Evolutionary conservation across 2,329 filamentous ascomycete genomes (phyloP).

Genomic region (Sphaerostilbella broomeana): DNA sequence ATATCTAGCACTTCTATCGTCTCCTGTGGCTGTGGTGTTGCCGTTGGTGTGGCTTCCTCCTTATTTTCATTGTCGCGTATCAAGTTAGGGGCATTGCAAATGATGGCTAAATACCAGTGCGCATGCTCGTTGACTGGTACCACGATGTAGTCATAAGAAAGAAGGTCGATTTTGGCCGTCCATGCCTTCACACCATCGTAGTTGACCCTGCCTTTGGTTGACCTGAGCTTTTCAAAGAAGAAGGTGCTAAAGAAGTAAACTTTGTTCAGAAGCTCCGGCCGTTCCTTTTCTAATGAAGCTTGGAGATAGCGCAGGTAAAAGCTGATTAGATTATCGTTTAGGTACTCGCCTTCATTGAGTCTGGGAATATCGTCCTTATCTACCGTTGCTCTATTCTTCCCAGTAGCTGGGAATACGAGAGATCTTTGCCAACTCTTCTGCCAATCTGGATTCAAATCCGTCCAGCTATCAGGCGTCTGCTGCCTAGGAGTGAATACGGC

Average conservation of each 20-base stretch:
- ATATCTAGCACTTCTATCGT: conserved; percentile 11
- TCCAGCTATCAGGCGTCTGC: conserved; percentile 38
- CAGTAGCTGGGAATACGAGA: conserved; percentile 53
- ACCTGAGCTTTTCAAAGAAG: conserved; percentile 75
- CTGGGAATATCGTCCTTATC: conserved; percentile 66
- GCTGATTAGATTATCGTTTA: conserved; percentile 88
- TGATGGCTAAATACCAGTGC: conserved; percentile 95
- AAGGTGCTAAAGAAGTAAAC: conserved; percentile 91
- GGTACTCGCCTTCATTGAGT: conserved; percentile 74
- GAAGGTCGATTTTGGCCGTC: conserved; percentile 80
- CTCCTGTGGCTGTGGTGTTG: conserved; percentile 12
- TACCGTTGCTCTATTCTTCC: conserved; percentile 57
- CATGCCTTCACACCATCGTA: conserved; percentile 81
- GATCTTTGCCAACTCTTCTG: conserved; percentile 47
- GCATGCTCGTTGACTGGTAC: conserved; percentile 82
- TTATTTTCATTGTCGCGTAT: conserved; percentile 23
- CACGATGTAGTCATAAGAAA: conserved; percentile 80
- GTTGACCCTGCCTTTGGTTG: conserved; percentile 58
- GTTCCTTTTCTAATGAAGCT: conserved; percentile 46
- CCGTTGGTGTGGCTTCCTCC: conserved; percentile 1
- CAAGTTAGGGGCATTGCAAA: conserved; percentile 76
- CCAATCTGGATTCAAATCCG: conserved; percentile 45
- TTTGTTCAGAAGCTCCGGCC: conserved; percentile 51
- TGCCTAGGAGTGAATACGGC: conserved; percentile 9
- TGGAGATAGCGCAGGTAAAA: conserved; percentile 80